Conservation (phyloP, 2,329 filamentous ascomycete genomes). For the Ceratocystis cacaofunesta region DNA sequence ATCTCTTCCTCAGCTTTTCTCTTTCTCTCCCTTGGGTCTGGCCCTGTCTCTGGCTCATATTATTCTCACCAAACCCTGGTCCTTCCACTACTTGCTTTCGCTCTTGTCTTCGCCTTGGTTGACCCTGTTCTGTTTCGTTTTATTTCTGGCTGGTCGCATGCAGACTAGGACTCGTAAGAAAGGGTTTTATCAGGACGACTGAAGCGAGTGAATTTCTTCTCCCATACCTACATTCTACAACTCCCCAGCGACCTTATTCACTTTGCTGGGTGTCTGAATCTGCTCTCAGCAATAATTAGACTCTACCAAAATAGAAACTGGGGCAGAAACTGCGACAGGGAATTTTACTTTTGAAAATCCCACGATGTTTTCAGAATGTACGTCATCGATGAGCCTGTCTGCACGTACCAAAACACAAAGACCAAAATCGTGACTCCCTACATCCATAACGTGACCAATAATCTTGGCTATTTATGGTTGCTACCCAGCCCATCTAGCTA, state of each 20-base stretch:
- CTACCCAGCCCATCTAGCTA: neutral
- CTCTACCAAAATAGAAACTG: neutral
- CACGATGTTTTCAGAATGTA: slow-evolving; percentile 62
- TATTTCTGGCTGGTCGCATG: neutral
- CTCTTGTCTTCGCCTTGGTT: neutral
- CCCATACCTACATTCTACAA: neutral
- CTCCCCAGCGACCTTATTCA: neutral
- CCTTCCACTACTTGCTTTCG: neutral
- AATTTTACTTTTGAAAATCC: neutral
- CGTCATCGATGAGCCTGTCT: slow-evolving; percentile 26
- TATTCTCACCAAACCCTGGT: neutral
- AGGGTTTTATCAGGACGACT: neutral
- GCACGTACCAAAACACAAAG: neutral
- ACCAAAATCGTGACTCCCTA: neutral
- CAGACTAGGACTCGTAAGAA: neutral
- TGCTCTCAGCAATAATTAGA: neutral
- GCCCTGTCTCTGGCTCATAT: neutral
- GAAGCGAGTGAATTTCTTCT: slow-evolving; percentile 4
- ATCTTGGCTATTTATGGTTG: slow-evolving; percentile 1
- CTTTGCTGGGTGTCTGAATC: neutral
- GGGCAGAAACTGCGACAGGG: neutral
- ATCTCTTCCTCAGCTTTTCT: neutral
- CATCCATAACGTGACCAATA: slow-evolving; percentile 11
- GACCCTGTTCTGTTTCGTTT: slow-evolving; percentile 3
- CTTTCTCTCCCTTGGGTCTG: neutral